Conservation (phyloP, 371 early-diverging fungal species). For the Parasitella parasitica region DNA sequence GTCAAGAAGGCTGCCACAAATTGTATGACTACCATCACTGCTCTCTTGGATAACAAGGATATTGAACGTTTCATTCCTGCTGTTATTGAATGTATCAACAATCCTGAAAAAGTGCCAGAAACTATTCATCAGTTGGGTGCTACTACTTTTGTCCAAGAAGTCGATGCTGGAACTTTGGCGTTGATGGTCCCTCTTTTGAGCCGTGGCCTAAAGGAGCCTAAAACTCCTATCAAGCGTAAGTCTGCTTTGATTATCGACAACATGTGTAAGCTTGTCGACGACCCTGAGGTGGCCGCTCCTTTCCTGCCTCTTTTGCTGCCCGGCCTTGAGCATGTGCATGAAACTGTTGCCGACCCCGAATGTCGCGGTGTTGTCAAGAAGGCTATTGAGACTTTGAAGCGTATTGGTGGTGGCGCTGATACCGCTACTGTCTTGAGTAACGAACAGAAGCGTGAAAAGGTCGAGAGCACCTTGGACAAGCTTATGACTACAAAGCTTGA, state of each 20-base stretch:
- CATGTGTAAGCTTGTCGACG: conserved; percentile 81
- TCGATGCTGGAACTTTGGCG: conserved; percentile 77
- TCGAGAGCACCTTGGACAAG: conserved; percentile 33
- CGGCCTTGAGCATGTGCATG: conserved; percentile 72
- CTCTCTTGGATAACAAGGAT: conserved; percentile 33
- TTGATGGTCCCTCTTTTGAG: conserved; percentile 77
- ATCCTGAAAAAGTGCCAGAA: conserved; percentile 64
- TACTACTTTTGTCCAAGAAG: conserved; percentile 76
- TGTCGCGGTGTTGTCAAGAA: conserved; percentile 64
- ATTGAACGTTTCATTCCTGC: conserved; percentile 59
- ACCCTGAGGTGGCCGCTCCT: conserved; percentile 76
- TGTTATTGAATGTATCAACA: conserved; percentile 62
- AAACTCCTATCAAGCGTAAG: conserved; percentile 72
- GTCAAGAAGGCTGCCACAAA: conserved; percentile 51
- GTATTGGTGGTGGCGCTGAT: conserved; percentile 29
- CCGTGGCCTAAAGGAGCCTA: conserved; percentile 72
- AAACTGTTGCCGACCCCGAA: conserved; percentile 78
- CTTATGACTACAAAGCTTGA: conserved; percentile 45
- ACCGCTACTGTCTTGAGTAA: conserved; percentile 31
- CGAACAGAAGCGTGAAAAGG: conserved; percentile 49
- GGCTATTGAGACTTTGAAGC: conserved; percentile 42
- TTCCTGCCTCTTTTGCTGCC: conserved; percentile 81
- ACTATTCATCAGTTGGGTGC: conserved; percentile 67
- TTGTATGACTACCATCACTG: conserved; percentile 51
- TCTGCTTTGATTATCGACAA: conserved; percentile 84